A percentile compares a stretch with the other conserved stretches of the same genome.
Evolutionary conservation across 352 stramenopile genomes (phyloP).

Genomic region (Peronospora belbahrii): DNA sequence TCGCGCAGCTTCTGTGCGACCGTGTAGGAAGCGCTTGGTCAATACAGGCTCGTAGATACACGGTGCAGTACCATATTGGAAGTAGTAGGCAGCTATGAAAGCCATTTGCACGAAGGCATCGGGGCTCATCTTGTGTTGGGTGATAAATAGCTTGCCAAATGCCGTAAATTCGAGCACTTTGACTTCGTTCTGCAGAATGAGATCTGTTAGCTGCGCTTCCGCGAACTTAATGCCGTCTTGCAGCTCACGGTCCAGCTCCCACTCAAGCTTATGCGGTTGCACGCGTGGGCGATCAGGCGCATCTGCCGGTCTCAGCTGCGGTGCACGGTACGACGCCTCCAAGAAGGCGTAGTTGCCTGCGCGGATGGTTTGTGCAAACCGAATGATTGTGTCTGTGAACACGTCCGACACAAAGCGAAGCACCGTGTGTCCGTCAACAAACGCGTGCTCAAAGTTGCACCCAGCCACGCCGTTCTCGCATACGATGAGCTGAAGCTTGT

Average conservation of each 20-base stretch:
- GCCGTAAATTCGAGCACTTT: constrained; percentile 91
- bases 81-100: constrained; percentile 92
- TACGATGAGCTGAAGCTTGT: constrained; percentile 95
- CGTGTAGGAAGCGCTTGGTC: constrained; percentile 92
- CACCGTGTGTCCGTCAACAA: constrained; percentile 96
- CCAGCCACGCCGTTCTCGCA: constrained; percentile 90
- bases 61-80: constrained; percentile 82
- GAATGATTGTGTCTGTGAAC: constrained; percentile 88
- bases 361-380: constrained; percentile 92
- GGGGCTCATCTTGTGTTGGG: constrained; percentile 86
- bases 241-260: constrained; percentile 75
- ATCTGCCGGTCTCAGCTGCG: constrained; percentile 39
- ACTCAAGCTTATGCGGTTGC: constrained; percentile 88
- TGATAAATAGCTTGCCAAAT: constrained; percentile 89
- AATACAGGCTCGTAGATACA: constrained; percentile 94
- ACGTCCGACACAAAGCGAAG: constrained; percentile 85
- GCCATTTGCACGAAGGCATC: constrained; percentile 95
- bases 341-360: constrained; percentile 66
- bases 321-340: constrained; percentile 64
- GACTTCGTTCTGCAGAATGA: constrained; percentile 91
- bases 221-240: constrained; percentile 88
- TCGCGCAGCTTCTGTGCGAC: constrained; percentile 91
- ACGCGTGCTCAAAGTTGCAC: constrained; percentile 97
- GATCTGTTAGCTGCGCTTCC: constrained; percentile 89
- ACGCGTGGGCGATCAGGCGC: constrained; percentile 36